These are phyloP conservation scores for Leishmania mexicana DNA, from an alignment of 208 protist genomes.

Conservation along the genomic window DNA sequence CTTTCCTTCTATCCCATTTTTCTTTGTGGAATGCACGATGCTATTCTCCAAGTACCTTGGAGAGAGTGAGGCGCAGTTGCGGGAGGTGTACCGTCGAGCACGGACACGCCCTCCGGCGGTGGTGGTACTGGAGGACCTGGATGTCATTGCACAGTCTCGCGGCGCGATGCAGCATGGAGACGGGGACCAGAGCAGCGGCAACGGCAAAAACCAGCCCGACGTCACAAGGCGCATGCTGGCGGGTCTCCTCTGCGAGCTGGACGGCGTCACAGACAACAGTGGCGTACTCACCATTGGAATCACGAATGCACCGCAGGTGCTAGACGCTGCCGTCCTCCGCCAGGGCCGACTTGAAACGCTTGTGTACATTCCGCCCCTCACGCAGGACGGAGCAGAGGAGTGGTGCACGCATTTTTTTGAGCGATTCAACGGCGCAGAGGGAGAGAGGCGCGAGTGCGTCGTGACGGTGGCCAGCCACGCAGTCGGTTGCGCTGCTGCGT, in stretches of 20 bases:
- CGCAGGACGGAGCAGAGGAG: conserved; percentile 35
- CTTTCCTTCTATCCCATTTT: conserved; percentile 55
- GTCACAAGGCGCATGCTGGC: conserved; percentile 92
- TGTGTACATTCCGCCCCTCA: conserved; percentile 67
- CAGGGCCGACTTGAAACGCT: conserved; percentile 94
- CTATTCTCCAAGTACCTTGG: conserved; percentile 92
- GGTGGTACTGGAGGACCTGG: conserved; percentile 88
- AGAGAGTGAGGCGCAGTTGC: conserved; percentile 87
- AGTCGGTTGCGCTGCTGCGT: conserved; percentile 50
- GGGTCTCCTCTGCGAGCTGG: conserved; percentile 97
- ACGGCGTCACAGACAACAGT: conserved; percentile 93
- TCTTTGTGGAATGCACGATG: conserved; percentile 69
- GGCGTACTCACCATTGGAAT: conserved; percentile 92
- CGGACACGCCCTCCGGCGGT: conserved; percentile 68
- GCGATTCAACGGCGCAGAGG: conserved; percentile 35
- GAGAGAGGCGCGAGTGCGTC: conserved; percentile 6
- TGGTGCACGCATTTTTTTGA: conserved; percentile 69
- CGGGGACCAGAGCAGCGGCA: conserved; percentile 13
- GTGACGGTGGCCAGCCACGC: conserved; percentile 39
- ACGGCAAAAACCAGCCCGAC: conserved; percentile 37
- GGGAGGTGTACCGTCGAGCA: conserved; percentile 71
- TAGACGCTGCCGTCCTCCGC: conserved; percentile 96
- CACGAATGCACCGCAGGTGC: conserved; percentile 72
- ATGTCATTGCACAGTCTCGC: conserved; percentile 77
- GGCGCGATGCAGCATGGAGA: conserved; percentile 31